Percentiles rank a stretch among this genome's conserved stretches.
Conservation (phyloP, 179 eudicot species). For the Spergularia azorica region DNA sequence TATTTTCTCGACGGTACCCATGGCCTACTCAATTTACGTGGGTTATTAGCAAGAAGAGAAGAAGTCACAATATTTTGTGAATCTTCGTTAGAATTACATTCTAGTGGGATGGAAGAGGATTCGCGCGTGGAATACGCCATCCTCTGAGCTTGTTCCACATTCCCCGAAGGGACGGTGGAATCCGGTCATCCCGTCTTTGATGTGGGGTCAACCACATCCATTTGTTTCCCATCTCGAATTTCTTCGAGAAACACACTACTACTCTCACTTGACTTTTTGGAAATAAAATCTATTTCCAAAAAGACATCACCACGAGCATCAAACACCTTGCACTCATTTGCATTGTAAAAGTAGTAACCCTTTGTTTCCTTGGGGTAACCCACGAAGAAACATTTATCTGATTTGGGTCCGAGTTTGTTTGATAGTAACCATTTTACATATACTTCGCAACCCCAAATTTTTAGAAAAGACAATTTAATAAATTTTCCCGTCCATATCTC, state of each 20-base stretch:
- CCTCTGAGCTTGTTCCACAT: too few species aligned
- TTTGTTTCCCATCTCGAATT: constrained; percentile 8
- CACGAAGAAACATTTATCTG: neutral
- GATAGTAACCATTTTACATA: neutral
- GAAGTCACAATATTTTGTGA: neutral
- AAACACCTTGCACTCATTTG: neutral
- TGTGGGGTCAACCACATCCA: neutral
- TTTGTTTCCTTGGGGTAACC: neutral
- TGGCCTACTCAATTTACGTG: neutral
- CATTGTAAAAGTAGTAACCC: neutral
- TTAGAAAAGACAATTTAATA: neutral
- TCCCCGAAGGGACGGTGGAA: too few species aligned
- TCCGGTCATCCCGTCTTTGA: too few species aligned
- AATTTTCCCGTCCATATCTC: neutral
- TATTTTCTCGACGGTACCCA: neutral
- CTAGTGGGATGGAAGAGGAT: neutral
- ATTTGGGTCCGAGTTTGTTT: neutral
- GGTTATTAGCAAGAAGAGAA: neutral
- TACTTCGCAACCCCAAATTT: neutral
- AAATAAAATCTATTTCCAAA: neutral
- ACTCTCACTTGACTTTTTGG: constrained; percentile 3
- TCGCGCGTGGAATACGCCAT: neutral
- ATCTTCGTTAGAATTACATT: neutral
- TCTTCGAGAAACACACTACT: neutral
- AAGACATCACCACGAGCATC: constrained; percentile 1